Evolutionary conservation across 2,329 filamentous ascomycete species (phyloP), one percentile per base, ranked within the genome.

Genomic region (Coniella lustricola): DNA sequence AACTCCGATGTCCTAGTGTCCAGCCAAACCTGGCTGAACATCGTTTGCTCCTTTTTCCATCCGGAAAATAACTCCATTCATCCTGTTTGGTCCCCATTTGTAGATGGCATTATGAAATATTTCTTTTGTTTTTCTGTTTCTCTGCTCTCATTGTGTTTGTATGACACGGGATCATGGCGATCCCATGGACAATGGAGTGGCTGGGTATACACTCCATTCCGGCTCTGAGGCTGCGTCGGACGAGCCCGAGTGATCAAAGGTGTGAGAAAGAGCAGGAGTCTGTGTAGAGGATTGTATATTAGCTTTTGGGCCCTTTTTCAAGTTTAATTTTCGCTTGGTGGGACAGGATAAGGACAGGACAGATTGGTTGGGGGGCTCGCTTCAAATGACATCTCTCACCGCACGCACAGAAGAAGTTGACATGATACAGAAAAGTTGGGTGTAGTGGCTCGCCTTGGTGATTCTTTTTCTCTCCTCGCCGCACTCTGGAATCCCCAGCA

Each of bases 251-350:
- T 81, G 77, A 59, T 86, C 82, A 64, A 82, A 86, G 22, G 81
- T 84, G 63, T 85, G 83, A 60, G 83, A 85, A 59, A 89, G 78
- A 62, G 85, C 82, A 69, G 85, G 85, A 66, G 85, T 89, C 85
- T 90, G 70, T 57, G 64, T 36, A 51, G 48, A 37, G 22, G 60
- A 49, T 50, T 58, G 67, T 64, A 64, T 64, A 70, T 77, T 72
- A 76, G 75, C 71, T 71, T 63, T 48, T 39, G 34, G 42, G 46
- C 45, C 49, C 42, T 49, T 32, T 14, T 35, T 47, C 25, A 40
- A 10, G 35, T 41, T 17, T 29, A 17, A 31, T 25, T 33, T 22
- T 14, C 13, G 13, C 21, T 16, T 20, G 18, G 13, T 22, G 45
- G 9, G 37, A 10, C 25, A 32, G 21, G 13, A 25, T 25, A 7